phyloP scores from a whole-genome alignment of 768 basidiomycete species.

The Rhodotorula toruloides region DNA sequence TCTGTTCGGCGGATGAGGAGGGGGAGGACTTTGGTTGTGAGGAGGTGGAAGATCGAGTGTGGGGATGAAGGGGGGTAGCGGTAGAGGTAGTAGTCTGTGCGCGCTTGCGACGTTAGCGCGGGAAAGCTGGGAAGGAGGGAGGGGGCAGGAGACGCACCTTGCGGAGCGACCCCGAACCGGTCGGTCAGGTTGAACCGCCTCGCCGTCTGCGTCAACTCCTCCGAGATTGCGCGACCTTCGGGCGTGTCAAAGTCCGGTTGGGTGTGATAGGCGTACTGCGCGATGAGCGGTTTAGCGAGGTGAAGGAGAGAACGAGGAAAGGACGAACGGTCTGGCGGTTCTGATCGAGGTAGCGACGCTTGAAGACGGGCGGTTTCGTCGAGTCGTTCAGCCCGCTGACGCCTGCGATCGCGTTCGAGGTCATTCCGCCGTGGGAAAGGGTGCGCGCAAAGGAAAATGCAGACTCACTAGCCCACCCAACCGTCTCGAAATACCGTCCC shows the following conservation, averaged over 20 bases:
- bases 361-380: constrained; percentile 52
- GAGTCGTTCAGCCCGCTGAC: constrained; percentile 53
- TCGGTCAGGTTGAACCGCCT: constrained; percentile 60
- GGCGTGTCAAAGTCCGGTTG: constrained; percentile 60
- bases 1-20: constrained; percentile 55
- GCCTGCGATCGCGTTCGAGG: too few relatives aligned
- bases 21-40: constrained; percentile 52
- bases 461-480: constrained; percentile 68
- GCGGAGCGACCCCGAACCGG: constrained; percentile 67
- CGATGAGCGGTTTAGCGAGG: neutral
- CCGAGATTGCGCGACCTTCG: constrained; percentile 55
- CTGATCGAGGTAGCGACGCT: constrained; percentile 69
- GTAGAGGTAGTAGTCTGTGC: constrained; percentile 55
- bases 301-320: neutral
- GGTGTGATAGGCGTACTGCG: constrained; percentile 60
- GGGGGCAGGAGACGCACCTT: constrained; percentile 48
- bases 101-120: neutral
- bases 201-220: constrained; percentile 56
- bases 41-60: constrained; percentile 44
- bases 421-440: too few relatives aligned
- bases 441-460: neutral
- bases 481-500: constrained; percentile 86
- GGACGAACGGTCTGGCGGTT: constrained; percentile 63
- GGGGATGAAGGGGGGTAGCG: constrained; percentile 50
- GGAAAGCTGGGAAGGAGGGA: neutral